Base-by-base conservation (phyloP, 345 rosid genomes). In the Brassica carinata region DNA sequence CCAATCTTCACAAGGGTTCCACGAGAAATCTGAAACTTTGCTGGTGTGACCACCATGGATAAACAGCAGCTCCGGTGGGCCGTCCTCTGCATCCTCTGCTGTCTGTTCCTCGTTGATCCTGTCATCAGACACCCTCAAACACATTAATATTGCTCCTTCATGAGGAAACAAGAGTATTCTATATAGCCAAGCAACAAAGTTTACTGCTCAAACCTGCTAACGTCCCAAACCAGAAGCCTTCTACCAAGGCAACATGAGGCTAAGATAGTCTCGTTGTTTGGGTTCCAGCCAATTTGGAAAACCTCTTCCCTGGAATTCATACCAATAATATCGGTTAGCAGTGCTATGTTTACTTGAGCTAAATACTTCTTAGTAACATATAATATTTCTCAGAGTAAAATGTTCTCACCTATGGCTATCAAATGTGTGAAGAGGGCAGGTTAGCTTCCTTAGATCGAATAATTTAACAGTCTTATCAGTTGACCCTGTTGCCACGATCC, bases 1-100 rank as follows among this genome's bases (percentile, higher is more conserved):
- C 99, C 99, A 96, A 78, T 96, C 99, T 81, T 96, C 98, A 77
- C 97, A 92, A 2, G 99, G 97, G 86, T 96, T 96, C 99, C 99
- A 96, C 5, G 99, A 94, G 82, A 96, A 96, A 83, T 94, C 98
- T 8, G 99, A 94, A 53, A 96, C 90, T 87, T 96, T 96, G 86
- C 99, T 91, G 1, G 99, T 96, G 80, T 96, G 99, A 63, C 98
- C 99, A 18, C 99, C 99, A 69, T 96, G 99, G 76, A 94, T 92
- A 87, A 94, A 96, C 23, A 96, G 94, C 87, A 96, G 82, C 86
- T 96, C 99, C 0, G 99, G 98, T 2, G 97, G 99, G n/a, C 99
- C 99, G 71, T 96, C 99, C 85, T 94, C 97, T 17, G 95, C 98
- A 78, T 96, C 99, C 78, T 91, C 96, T 6, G 84, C 77, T 5